phyloP scores from a whole-genome alignment of 768 basidiomycete species.

The Fomitopsis serialis region DNA sequence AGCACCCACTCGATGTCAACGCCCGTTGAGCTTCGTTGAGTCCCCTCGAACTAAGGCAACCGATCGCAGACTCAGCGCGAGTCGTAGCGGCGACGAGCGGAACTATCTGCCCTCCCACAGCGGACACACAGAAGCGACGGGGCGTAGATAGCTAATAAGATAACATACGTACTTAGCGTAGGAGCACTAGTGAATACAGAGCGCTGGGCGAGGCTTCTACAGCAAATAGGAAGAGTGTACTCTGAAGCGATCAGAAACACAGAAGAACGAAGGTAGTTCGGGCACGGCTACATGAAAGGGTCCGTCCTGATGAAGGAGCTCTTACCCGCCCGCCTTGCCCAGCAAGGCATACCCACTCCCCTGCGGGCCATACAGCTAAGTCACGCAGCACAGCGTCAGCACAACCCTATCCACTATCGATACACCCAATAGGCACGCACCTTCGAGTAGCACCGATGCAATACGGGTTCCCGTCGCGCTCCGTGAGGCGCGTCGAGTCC shows the following conservation, averaged over 20 bases:
- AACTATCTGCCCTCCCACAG: no score
- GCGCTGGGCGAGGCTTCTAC: no score
- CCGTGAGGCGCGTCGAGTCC: slow-evolving; percentile 69
- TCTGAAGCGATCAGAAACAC: no score
- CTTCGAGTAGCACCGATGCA: slow-evolving; percentile 77
- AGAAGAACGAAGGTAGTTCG: neutral
- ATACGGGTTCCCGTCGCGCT: slow-evolving; percentile 68
- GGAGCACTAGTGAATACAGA: no score
- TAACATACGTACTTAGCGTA: neutral
- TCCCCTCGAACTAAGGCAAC: no score
- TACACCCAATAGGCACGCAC: no score
- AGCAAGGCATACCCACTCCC: slow-evolving; percentile 74
- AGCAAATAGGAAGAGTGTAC: no score
- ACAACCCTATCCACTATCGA: neutral
- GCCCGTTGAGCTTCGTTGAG: no score
- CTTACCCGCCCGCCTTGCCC: slow-evolving; percentile 43
- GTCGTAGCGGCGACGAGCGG: no score
- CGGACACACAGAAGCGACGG: neutral
- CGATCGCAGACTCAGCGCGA: no score
- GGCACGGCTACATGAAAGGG: neutral
- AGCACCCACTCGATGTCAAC: no score
- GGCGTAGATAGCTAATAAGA: neutral
- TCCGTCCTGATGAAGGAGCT: neutral
- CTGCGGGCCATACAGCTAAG: slow-evolving; percentile 65
- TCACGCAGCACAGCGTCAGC: neutral